Base-by-base conservation (phyloP, 2,329 filamentous ascomycete genomes). In the Pezicula rhizophila region DNA sequence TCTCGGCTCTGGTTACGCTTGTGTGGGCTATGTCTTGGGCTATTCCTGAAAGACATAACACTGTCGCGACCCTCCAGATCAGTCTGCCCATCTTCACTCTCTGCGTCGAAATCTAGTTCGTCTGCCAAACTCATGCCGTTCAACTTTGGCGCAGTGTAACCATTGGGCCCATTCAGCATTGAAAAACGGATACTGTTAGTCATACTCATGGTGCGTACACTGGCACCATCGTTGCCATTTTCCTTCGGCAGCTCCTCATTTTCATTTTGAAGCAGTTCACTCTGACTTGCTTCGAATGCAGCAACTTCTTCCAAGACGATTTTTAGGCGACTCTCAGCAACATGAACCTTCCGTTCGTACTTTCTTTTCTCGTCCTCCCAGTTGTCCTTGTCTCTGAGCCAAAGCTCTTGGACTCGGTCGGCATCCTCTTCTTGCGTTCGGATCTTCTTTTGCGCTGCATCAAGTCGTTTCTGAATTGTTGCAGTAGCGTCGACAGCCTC, bases 291-390 rank as follows among this genome's bases (percentile, higher is more conserved):
- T 59, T 90, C 82, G 49, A 82, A 81, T 3, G 79, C 76, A n/a
- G 83, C 82, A 44, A 99, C 80, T 67, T 97, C 93, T 34, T 92
- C 89, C 40, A 99, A 74, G 10, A 99, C 79, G 10, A 80, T 77
- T 64, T 92, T 93, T 47, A 99, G 68, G 34, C 92, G 84, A 26
- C 79, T 87, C 69, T 99, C 93, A 2, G 90, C 87, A n/a, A 96
- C 78, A 65, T 97, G 91, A 12, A 96, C 71, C 58, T 87, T 89
- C 49, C 88, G 83, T 66, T 99, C 92, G 52, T 89, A 77, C 48
- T 80, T 86, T 47, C 91, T 83, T 60, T 82, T 86, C 64, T 95
- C 90, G 42, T 85, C 82, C 11, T 91, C 85, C 90, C 91, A 97
- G 2, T 74, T 73, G 47, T 92, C 84, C 64, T 86, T 93, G 56